Evolutionary conservation across 2,329 filamentous ascomycete species (phyloP), one percentile per base, ranked within the genome.

Genomic region (Fusarium devonianum): DNA sequence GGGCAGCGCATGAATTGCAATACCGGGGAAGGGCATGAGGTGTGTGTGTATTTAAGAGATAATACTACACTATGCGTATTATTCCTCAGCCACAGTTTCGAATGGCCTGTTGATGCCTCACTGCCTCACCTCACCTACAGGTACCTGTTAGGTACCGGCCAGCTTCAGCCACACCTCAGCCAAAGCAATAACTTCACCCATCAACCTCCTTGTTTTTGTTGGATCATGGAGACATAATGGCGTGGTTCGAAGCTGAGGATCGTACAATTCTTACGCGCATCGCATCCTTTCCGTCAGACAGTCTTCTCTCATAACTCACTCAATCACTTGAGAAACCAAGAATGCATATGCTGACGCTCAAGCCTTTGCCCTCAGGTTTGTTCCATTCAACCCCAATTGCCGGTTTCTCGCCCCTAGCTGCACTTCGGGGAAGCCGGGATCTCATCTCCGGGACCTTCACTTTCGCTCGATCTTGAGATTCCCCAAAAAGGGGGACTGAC

Each of bases 161-260:
- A 40, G 12, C 23, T 17, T 16, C 40, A 43, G 40, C 40, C 40
- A 26, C 30, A 35, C 19, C 39, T 19, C 21, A 25, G 42, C 25
- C 33, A 10, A 12, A 19, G 16, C 34, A 36, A 11, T 14, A 5
- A 10, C 3, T 21, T 14, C 16, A 26, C 25, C 13, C 16, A 22
- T 12, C 19, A 30, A 39, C 52, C 52, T 57, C 48, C 28, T 39
- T 33, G 41, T 19, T 19, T 23, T 38, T 21, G 13, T 37, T 37
- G 36, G 16, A 49, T 53, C 51, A 57, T 57, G 48, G 39, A 45
- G 22, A 51, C 37, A 55, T n/a, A n/a, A n/a, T 60, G 57, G 57
- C 56, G 57, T 60, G 57, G 32, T 60, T 57, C 45, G n/a, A 34
- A 30, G 35, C 35, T 57, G 44, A 23, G 30, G 53, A 58, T 60